Conservation (phyloP, 768 basidiomycete species). For the Pleurotus tuber-regium region DNA sequence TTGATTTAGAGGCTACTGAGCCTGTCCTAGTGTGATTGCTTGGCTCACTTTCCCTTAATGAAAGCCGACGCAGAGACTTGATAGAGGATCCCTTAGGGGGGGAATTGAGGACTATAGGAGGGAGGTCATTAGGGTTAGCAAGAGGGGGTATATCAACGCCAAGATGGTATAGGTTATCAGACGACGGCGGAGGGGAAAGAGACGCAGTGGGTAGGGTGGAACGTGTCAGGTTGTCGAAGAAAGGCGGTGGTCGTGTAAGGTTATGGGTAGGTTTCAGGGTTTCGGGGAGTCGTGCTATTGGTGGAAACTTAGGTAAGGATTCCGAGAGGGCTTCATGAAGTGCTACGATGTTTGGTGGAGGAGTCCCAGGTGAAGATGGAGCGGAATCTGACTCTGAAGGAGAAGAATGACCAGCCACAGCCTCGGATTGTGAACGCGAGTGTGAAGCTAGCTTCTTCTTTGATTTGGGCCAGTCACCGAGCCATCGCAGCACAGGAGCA, state of each 20-base stretch:
- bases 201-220: slow-evolving; percentile 64
- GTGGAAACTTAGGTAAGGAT: slow-evolving; percentile 32
- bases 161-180: slow-evolving; percentile 6
- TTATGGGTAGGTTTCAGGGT: slow-evolving; percentile 28
- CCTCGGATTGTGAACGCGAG: neutral
- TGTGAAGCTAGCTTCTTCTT: neutral
- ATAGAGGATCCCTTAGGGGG: slow-evolving; percentile 48
- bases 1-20: slow-evolving; percentile 13
- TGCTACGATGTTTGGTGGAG: slow-evolving; percentile 27
- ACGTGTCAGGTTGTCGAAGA: slow-evolving; percentile 54
- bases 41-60: slow-evolving; percentile 29
- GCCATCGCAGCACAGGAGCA: slow-evolving; percentile 45
- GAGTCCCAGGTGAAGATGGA: slow-evolving; percentile 21
- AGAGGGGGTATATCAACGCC: slow-evolving; percentile 9
- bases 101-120: slow-evolving; percentile 36
- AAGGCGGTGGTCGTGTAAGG: slow-evolving; percentile 46
- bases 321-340: slow-evolving; percentile 37
- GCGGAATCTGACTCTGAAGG: slow-evolving; percentile 26
- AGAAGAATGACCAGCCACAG: neutral
- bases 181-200: slow-evolving; percentile 38
- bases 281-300: slow-evolving; percentile 39
- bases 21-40: slow-evolving; percentile 23
- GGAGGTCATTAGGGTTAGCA: slow-evolving; percentile 16
- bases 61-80: slow-evolving; percentile 54
- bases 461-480: slow-evolving; percentile 27